These are phyloP conservation scores for Trichocomaceae sp. DNA, from an alignment of 2,329 filamentous ascomycete species.

Conservation along the genomic window DNA sequence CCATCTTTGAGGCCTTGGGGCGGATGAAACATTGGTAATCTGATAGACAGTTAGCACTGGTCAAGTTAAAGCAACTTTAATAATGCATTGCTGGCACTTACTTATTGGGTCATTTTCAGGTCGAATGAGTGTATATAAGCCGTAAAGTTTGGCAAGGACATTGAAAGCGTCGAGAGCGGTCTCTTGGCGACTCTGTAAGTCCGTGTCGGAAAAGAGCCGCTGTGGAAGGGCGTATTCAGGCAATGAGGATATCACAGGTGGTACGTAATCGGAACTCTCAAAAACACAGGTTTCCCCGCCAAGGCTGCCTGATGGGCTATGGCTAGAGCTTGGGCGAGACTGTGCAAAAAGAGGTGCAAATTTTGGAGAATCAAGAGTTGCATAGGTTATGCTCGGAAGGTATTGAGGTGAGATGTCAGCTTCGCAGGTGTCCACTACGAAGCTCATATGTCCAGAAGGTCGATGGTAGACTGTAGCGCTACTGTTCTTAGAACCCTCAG, in stretches of 20 bases:
- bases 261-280: slow-evolving; percentile 12
- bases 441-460: slow-evolving; percentile 24
- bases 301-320: slow-evolving; percentile 14
- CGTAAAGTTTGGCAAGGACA: slow-evolving; percentile 20
- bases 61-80: background rate
- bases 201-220: slow-evolving; percentile 18
- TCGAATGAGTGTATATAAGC: slow-evolving; percentile 17
- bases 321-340: background rate
- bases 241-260: slow-evolving; percentile 16
- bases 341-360: slow-evolving; percentile 11
- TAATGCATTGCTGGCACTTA: background rate
- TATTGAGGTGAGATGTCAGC: slow-evolving; percentile 10
- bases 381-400: background rate
- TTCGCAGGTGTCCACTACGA: slow-evolving; percentile 10
- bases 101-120: slow-evolving; percentile 13
- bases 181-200: slow-evolving; percentile 21
- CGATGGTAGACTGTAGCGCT: slow-evolving; percentile 27
- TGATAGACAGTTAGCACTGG: background rate
- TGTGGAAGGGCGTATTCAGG: slow-evolving; percentile 19
- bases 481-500: slow-evolving; percentile 28
- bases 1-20: slow-evolving; percentile 16
- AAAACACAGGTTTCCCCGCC: background rate
- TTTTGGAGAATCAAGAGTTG: background rate
- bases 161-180: slow-evolving; percentile 28
- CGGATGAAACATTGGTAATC: slow-evolving; percentile 6